Evolutionary conservation across 129 eudicot genomes (phyloP).

Genomic region (Daucus carota): DNA sequence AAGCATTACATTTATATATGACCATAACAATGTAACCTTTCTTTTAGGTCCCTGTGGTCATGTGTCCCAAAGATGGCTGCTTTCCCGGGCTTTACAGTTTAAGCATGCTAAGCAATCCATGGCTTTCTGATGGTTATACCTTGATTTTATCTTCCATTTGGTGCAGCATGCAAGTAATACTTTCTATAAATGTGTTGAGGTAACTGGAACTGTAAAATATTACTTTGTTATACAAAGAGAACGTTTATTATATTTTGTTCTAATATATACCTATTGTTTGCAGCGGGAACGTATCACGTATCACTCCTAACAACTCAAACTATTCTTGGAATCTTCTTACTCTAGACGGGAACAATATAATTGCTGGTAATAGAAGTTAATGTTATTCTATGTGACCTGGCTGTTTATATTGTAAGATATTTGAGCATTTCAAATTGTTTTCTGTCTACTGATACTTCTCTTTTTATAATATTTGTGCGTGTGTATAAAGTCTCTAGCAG

Average conservation of each 20-base stretch:
- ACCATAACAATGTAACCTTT: neutral
- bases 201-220: slow-evolving; percentile 16
- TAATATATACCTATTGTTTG: slow-evolving; percentile 14
- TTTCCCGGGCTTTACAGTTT: slow-evolving; percentile 87
- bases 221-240: neutral
- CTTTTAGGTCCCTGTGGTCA: slow-evolving; percentile 77
- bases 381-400: neutral
- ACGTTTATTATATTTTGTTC: neutral
- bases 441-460: neutral
- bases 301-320: slow-evolving; percentile 59
- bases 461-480: neutral
- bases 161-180: slow-evolving; percentile 73
- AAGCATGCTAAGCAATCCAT: slow-evolving; percentile 48
- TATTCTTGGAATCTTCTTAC: slow-evolving; percentile 83
- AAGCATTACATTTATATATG: neutral
- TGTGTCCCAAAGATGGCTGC: slow-evolving; percentile 77
- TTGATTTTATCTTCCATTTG: slow-evolving; percentile 73
- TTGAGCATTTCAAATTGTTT: neutral
- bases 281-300: slow-evolving; percentile 77
- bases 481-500: slow-evolving; percentile 76
- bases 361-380: slow-evolving; percentile 52
- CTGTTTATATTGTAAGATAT: slow-evolving; percentile 6
- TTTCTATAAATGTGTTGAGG: slow-evolving; percentile 74
- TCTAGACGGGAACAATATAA: slow-evolving; percentile 60
- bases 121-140: slow-evolving; percentile 95